These are phyloP conservation scores for Phialophora macrospora DNA, from an alignment of 2,329 filamentous ascomycete species.

Conservation along the genomic window DNA sequence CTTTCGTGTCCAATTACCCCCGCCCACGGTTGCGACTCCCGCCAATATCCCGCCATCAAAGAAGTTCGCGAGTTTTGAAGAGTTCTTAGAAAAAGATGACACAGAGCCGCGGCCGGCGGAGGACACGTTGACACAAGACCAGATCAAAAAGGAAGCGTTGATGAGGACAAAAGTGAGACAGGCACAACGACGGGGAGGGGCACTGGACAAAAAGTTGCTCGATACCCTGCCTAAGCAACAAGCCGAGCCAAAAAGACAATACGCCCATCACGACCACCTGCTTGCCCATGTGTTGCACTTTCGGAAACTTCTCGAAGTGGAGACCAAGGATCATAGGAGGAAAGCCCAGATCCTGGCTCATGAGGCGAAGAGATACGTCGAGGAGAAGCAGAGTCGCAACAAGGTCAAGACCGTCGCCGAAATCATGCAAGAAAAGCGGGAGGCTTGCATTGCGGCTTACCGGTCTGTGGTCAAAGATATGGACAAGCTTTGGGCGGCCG, in stretches of 20 bases:
- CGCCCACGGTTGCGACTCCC: constrained; percentile 58
- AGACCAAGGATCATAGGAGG: constrained; percentile 68
- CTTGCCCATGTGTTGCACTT: constrained; percentile 79
- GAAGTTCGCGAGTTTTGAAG: constrained; percentile 60
- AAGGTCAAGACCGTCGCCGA: constrained; percentile 62
- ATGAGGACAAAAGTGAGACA: constrained; percentile 72
- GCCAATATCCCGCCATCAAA: constrained; percentile 54
- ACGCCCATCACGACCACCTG: constrained; percentile 86
- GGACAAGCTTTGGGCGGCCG: constrained; percentile 64
- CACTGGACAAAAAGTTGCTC: constrained; percentile 58
- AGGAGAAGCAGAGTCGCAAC: constrained; percentile 66
- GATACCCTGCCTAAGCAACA: constrained; percentile 68
- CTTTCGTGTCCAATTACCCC: constrained; percentile 59
- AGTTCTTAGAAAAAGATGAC: constrained; percentile 66
- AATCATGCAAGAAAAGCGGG: constrained; percentile 75
- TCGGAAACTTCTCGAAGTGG: constrained; percentile 75
- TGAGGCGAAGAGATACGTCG: constrained; percentile 54
- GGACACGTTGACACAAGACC: constrained; percentile 59
- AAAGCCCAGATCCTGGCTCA: constrained; percentile 37
- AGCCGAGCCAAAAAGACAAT: constrained; percentile 77
- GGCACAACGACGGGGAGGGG: constrained; percentile 74
- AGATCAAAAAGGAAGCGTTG: constrained; percentile 69
- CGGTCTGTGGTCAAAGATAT: constrained; percentile 71
- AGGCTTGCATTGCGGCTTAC: constrained; percentile 70
- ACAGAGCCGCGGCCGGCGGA: constrained; percentile 50